These are phyloP conservation scores for Nothomitra cinnamomea DNA, from an alignment of 2,329 filamentous ascomycete species.

Conservation along the genomic window DNA sequence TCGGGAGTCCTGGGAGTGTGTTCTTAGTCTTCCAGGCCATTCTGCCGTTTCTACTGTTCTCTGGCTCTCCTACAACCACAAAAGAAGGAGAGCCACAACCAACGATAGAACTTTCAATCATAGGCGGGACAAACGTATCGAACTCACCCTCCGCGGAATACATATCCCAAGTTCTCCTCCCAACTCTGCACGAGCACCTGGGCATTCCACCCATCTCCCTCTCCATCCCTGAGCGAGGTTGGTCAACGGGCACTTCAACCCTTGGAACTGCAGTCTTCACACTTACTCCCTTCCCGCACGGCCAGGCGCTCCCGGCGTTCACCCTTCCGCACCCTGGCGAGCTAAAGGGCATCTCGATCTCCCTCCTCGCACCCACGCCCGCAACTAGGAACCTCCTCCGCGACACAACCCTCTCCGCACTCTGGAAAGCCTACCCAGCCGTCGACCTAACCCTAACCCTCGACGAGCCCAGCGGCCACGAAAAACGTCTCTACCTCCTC, in stretches of 20 bases:
- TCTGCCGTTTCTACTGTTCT: constrained; percentile 36
- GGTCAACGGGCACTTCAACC: constrained; percentile 28
- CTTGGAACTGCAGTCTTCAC: constrained; percentile 33
- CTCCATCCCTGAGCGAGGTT: constrained; percentile 32
- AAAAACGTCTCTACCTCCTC: constrained; percentile 33
- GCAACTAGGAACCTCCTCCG: neutral
- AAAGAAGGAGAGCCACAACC: constrained; percentile 3
- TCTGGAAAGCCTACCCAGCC: neutral
- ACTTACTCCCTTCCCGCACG: constrained; percentile 24
- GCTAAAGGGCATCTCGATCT: neutral
- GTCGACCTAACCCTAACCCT: neutral
- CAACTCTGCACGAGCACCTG: constrained; percentile 29
- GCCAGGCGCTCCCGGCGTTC: constrained; percentile 20
- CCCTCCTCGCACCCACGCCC: neutral
- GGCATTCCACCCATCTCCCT: constrained; percentile 31
- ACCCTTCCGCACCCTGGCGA: constrained; percentile 16
- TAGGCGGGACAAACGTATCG: constrained; percentile 41
- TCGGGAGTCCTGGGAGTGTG: constrained; percentile 15
- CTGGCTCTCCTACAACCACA: constrained; percentile 9
- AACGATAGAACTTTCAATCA: constrained; percentile 27
- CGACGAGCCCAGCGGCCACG: neutral
- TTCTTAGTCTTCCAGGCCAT: constrained; percentile 40
- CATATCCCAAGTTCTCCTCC: constrained; percentile 35
- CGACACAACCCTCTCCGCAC: neutral
- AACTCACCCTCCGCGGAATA: constrained; percentile 39